Percentiles rank a stretch among this genome's conserved stretches.
Conservation (phyloP, 768 basidiomycete genomes). For the Mycena capillaripes region DNA sequence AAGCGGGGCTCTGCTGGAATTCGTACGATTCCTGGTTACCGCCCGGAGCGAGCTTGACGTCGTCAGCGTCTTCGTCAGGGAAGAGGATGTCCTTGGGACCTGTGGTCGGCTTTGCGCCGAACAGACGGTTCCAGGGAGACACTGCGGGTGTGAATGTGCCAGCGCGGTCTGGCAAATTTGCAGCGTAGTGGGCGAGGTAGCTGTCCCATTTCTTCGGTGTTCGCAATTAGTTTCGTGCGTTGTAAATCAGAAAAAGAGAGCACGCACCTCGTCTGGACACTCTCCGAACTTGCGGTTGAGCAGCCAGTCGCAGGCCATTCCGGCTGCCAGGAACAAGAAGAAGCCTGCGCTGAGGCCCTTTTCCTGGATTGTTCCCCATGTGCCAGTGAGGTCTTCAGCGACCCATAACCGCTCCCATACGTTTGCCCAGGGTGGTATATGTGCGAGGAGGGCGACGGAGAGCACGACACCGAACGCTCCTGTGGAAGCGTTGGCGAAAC, state of each 20-base stretch:
- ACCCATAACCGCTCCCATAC: conserved; percentile 75
- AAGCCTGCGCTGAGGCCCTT: conserved; percentile 71
- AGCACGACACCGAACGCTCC: conserved; percentile 71
- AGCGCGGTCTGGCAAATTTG: conserved; percentile 69
- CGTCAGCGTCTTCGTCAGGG: conserved; percentile 42
- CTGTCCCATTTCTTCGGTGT: conserved; percentile 74
- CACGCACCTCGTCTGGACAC: conserved; percentile 75
- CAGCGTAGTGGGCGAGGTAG: conserved; percentile 71
- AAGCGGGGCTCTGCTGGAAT: conserved; percentile 42
- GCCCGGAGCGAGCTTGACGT: conserved; percentile 33
- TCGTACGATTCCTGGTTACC: conserved; percentile 36
- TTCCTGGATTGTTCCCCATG: conserved; percentile 70
- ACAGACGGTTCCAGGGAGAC: conserved; percentile 67
- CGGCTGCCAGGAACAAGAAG: conserved; percentile 63
- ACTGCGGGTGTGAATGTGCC: conserved; percentile 69
- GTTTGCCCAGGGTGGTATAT: conserved; percentile 68
- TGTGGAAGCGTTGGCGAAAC: conserved; percentile 64
- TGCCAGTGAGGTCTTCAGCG: conserved; percentile 46
- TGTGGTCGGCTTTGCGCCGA: conserved; percentile 40
- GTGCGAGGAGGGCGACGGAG: conserved; percentile 67
- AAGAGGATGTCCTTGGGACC: conserved; percentile 45
- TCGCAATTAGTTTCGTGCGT: neutral
- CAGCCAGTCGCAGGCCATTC: conserved; percentile 68
- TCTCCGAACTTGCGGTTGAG: conserved; percentile 69
- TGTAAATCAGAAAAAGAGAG: neutral